Evolutionary conservation across 2,329 filamentous ascomycete species (phyloP), one percentile per base, ranked within the genome.

Genomic region (Taxawa tesnikishii): DNA sequence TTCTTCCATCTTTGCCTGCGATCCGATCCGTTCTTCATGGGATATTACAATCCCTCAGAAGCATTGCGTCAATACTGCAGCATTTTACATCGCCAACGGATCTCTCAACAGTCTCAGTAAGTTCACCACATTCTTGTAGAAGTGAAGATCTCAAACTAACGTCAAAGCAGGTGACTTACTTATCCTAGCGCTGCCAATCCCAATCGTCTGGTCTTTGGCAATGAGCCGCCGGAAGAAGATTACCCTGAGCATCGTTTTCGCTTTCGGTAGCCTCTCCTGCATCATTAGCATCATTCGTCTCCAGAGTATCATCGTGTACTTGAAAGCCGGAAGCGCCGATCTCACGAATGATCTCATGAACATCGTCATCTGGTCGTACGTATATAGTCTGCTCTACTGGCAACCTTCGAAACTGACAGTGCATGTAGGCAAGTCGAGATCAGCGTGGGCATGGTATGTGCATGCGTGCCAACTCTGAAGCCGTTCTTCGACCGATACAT

Each of bases 221-320:
- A 23, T 34, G 10, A 26, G 28, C 16, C 19, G 19, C 6, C 26
- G 28, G 17, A 34, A 34, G 27, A 34, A 34, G 11, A 34, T 34
- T 5, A 34, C 33, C 11, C 24, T 34, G 10, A 30, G 25, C 7
- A 7, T 30, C 13, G 28, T 34, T 3, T 34, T 34, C 12, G 33
- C 33, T 4, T 26, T 34, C 28, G 33, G 33, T n/a, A n/a, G n/a
- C n/a, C n/a, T n/a, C n/a, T 34, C 32, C 9, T 34, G 32, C 23
- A 26, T 34, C 15, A 30, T 34, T 15, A 34, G 32, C 23, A 26
- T 34, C 7, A 19, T 30, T 6, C 32, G 32, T 8, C 32, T 34
- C 7, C 19, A 28, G 16, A 34, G 32, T 28, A 34, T 34, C 32
- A 25, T 34, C 2, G 30, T 24, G 10, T 34, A 23, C 26, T 28